Evolutionary conservation across 768 basidiomycete species (phyloP).

Genomic region (Tylopilus plumbeoviolaceoides): DNA sequence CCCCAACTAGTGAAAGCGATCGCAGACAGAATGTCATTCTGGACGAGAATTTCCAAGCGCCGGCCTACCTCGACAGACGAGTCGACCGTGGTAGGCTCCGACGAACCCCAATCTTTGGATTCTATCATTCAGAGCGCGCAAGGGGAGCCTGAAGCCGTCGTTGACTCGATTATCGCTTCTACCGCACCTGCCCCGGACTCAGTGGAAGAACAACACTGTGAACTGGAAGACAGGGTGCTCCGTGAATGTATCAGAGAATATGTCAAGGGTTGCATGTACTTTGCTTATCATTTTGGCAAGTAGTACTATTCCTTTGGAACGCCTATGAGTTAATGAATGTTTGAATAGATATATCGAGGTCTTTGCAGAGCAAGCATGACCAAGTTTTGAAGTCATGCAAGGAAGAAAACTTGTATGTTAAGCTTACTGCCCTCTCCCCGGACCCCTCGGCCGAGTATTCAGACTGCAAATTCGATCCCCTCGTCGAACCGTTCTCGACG

Average conservation of each 20-base stretch:
- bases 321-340: neutral
- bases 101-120: conserved; percentile 28
- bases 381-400: conserved; percentile 52
- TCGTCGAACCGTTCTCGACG: conserved; percentile 69
- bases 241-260: conserved; percentile 75
- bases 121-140: conserved; percentile 42
- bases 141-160: conserved; percentile 48
- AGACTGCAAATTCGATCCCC: conserved; percentile 42
- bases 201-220: conserved; percentile 61
- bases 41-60: conserved; percentile 59
- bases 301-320: conserved; percentile 13
- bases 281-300: conserved; percentile 80
- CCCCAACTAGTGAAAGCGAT: conserved; percentile 60
- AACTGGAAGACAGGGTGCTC: conserved; percentile 81
- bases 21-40: conserved; percentile 68
- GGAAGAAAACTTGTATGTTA: conserved; percentile 55
- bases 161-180: conserved; percentile 54
- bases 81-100: conserved; percentile 2
- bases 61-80: conserved; percentile 23
- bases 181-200: conserved; percentile 61
- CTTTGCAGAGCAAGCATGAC: conserved; percentile 76
- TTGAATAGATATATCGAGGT: conserved; percentile 70
- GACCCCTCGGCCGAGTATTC: conserved; percentile 21
- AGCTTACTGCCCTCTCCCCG: conserved; percentile 50
- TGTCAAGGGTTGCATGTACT: conserved; percentile 86